Conservation (phyloP, 306 rosid species). For the Quercus robur region DNA sequence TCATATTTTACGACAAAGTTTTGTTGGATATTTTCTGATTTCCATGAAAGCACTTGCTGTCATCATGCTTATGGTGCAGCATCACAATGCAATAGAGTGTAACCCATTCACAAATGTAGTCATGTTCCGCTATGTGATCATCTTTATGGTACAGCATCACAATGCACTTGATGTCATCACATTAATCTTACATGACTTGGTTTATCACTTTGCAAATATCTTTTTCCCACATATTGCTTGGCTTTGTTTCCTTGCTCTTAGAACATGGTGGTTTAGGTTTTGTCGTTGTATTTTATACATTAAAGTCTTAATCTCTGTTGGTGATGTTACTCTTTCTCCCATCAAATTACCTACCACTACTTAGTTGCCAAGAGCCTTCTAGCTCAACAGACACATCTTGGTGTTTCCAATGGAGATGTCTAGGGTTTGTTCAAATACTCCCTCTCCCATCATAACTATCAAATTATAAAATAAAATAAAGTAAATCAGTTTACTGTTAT, state of each 20-base stretch:
- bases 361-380: too few relatives aligned
- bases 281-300: background rate
- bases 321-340: background rate
- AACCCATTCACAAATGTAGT: background rate
- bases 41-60: background rate
- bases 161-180: too few relatives aligned
- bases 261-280: background rate
- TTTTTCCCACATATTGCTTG: background rate
- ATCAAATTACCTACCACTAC: background rate
- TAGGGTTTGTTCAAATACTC: background rate
- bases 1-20: background rate
- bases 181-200: background rate
- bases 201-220: background rate
- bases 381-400: too few relatives aligned
- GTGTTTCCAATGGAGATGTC: too few relatives aligned
- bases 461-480: too few relatives aligned
- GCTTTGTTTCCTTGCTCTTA: background rate
- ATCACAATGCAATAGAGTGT: background rate
- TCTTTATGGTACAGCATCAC: too few relatives aligned
- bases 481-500: background rate
- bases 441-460: background rate
- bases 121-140: background rate
- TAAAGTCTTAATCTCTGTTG: background rate
- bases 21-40: background rate
- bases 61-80: background rate